Evolutionary conservation across 202 grass and related monocot genomes (phyloP).

Genomic region (Setaria italica): DNA sequence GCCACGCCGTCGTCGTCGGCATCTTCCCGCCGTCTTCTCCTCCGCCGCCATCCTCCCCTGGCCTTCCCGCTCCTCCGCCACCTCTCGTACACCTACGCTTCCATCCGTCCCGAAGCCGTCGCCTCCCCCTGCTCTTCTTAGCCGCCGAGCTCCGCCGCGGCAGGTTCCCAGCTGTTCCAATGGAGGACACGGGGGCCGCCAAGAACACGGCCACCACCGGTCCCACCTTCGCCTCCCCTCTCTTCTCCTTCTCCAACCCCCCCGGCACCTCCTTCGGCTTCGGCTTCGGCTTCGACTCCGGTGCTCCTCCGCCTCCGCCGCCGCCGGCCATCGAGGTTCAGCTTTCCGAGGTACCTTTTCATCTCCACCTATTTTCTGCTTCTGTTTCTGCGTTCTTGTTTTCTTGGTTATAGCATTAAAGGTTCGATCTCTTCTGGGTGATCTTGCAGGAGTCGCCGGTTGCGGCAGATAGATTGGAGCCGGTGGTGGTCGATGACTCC

Average conservation of each 20-base stretch:
- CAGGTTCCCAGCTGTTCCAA: not conserved
- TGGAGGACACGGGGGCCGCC: conserved; percentile 38
- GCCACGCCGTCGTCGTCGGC: not conserved
- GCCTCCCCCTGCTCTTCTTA: not conserved
- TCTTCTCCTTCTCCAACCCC: conserved; percentile 60
- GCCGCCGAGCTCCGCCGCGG: not conserved
- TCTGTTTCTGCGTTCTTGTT: not conserved
- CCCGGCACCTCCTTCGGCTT: conserved; percentile 39
- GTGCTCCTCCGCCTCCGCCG: conserved; percentile 42
- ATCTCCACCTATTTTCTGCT: not conserved
- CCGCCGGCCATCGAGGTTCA: conserved; percentile 67
- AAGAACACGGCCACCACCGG: conserved; percentile 24
- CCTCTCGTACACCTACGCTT: not conserved
- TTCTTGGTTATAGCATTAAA: not conserved
- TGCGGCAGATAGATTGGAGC: conserved; percentile 41
- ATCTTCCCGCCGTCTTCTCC: not conserved
- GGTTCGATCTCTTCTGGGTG: not conserved
- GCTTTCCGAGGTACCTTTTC: conserved; percentile 61
- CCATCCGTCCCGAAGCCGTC: not conserved
- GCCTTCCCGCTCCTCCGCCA: not conserved
- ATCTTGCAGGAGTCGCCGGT: conserved; percentile 51
- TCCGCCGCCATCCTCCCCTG: not conserved
- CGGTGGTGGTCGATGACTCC: conserved; percentile 57
- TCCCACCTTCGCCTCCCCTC: conserved; percentile 8
- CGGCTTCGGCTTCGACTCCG: conserved; percentile 27